Evolutionary conservation across 176 grass and related monocot genomes (phyloP), one percentile per base, ranked within the genome.

Genomic region (Oryza meyeriana): DNA sequence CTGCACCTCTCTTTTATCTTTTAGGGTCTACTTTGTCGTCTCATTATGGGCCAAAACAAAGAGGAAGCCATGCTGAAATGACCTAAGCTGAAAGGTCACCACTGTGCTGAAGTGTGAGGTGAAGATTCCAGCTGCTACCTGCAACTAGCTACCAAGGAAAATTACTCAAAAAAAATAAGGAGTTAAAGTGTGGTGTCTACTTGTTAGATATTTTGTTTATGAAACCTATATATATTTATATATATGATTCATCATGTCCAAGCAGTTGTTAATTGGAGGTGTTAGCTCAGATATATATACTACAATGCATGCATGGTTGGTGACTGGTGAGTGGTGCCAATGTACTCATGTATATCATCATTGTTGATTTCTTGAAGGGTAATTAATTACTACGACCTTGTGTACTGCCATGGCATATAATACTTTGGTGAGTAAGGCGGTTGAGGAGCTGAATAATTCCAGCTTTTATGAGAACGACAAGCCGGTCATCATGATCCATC

Each of bases 61-160:
- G 58, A 71, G 59, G 77, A 79, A 59, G 28, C 67, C 89, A 76
- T 85, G 82, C 64, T 74, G 67, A 74, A 82, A 85, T 22, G 79
- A 55, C 30, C 65, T 70, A 39, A 58, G 77, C 73, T 81, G 73
- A 83, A 87, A 84, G 65, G 30, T 22, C 31, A 22, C 63, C 34
- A 41, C 67, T 78, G 50, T 79, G 71, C 58, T 62, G 8, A 59
- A 85, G 47, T 77, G 76, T 45, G 47, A 83, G 74, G 71, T 65
- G 66, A 88, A 94, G 86, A 97, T 97, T 94, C 87, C 80, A 87
- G 79, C 29, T 32, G 50, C 36, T 65, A 36, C 73, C 76, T 47
- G 18, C 50, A 85, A 36, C 59, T 38, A 79, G 84, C 76, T 64
- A 81, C 71, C 11, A 17, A 25, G 81, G 50, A 68, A 66, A 33